phyloP scores from a whole-genome alignment of 2,329 filamentous ascomycete species.

The Aspergillus sp. region DNA sequence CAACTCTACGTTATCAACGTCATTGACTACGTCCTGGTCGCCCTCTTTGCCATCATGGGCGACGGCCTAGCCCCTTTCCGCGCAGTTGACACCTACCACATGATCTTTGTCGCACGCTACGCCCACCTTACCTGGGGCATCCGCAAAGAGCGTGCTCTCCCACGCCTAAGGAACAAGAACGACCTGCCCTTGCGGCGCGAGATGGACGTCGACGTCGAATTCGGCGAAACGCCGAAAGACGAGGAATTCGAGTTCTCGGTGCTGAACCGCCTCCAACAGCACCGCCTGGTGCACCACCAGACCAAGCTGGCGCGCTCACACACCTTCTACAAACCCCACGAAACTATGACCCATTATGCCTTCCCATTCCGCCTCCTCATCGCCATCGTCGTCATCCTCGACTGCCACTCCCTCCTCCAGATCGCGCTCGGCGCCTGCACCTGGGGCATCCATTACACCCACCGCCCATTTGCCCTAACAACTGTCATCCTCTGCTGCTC shows the following conservation, averaged over 20 bases:
- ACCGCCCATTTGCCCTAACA: conserved; percentile 62
- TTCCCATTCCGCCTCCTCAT: conserved; percentile 68
- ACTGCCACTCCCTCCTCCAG: conserved; percentile 70
- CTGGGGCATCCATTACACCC: conserved; percentile 65
- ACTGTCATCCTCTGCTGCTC: conserved; percentile 72
- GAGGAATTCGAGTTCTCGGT: conserved; percentile 52
- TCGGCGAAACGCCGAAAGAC: conserved; percentile 32
- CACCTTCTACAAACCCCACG: conserved; percentile 82
- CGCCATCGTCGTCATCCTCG: conserved; percentile 67
- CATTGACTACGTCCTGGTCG: conserved; percentile 62
- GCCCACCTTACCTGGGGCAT: conserved; percentile 56
- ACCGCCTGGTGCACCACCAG: conserved; percentile 64
- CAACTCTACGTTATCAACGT: conserved; percentile 62
- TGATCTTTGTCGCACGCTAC: conserved; percentile 72
- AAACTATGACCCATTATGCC: conserved; percentile 70
- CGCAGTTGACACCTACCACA: conserved; percentile 75
- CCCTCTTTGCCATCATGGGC: conserved; percentile 60
- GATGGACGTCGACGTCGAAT: conserved; percentile 37
- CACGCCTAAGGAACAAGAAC: conserved; percentile 57
- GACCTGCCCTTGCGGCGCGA: conserved; percentile 49
- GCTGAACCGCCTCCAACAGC: conserved; percentile 56
- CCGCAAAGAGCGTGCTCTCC: conserved; percentile 53
- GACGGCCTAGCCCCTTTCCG: conserved; percentile 67
- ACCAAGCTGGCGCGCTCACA: conserved; percentile 72
- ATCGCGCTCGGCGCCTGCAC: conserved; percentile 70